These are phyloP conservation scores for Saxispiralis lemnorum DNA, from an alignment of 495 filamentous ascomycete species.

Conservation along the genomic window DNA sequence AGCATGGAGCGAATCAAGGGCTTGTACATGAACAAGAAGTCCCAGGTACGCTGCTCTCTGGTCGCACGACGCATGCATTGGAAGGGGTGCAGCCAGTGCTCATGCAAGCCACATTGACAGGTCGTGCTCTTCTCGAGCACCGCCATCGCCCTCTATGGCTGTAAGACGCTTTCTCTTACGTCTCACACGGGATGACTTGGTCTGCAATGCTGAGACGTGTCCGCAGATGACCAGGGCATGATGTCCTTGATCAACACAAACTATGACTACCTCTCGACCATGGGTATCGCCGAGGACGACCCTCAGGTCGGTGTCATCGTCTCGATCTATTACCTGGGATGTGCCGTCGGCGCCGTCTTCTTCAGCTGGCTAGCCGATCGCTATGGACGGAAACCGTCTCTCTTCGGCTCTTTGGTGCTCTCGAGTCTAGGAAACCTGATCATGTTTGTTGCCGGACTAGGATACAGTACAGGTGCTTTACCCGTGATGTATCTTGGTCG, in stretches of 20 bases:
- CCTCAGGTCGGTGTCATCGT: conserved; percentile 39
- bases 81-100: not conserved
- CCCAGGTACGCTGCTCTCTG: conserved; percentile 4
- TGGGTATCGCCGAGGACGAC: conserved; percentile 31
- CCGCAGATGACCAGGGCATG: conserved; percentile 27
- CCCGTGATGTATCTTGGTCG: conserved; percentile 34
- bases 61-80: too few species aligned
- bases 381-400: conserved; percentile 31
- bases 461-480: conserved; percentile 26
- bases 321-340: conserved; percentile 41
- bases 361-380: conserved; percentile 32
- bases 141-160: conserved; percentile 43
- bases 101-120: conserved; percentile 10
- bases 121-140: conserved; percentile 36
- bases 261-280: conserved; percentile 34
- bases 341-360: conserved; percentile 33
- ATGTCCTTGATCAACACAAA: conserved; percentile 46
- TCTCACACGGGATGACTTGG: not conserved
- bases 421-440: conserved; percentile 34
- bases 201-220: not conserved
- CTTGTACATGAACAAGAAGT: conserved; percentile 13
- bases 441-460: conserved; percentile 37
- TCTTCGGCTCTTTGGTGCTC: conserved; percentile 32
- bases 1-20: conserved; percentile 11
- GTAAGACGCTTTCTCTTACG: conserved; percentile 25